phyloP scores from a whole-genome alignment of 2,329 filamentous ascomycete genomes.

The Escovopsis sp. region DNA sequence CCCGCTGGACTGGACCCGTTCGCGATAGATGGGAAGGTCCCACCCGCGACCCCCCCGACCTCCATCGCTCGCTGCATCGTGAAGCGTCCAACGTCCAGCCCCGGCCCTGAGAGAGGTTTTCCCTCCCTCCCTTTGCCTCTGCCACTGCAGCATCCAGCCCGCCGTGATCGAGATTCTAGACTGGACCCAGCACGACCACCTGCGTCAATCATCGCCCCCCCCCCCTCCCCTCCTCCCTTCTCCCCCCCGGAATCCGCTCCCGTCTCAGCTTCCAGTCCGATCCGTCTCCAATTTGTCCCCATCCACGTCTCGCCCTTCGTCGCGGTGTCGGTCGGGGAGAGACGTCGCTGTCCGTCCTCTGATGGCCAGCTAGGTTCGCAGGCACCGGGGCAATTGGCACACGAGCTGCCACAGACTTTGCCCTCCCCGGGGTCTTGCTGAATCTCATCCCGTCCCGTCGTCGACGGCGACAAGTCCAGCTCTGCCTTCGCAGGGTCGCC shows the following conservation, averaged over 20 bases:
- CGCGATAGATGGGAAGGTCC: no score
- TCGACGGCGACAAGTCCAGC: no score
- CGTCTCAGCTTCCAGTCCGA: no score
- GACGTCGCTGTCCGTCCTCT: slow-evolving; percentile 12
- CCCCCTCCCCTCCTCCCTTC: not conserved
- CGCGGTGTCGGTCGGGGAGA: slow-evolving; percentile 6
- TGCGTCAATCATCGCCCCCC: not conserved
- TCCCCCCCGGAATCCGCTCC: not conserved
- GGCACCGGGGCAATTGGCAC: slow-evolving; percentile 24
- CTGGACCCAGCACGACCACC: not conserved
- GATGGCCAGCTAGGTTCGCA: slow-evolving; percentile 20
- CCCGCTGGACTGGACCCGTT: no score
- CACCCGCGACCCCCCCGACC: no score
- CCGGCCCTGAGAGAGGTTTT: not conserved
- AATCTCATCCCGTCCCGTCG: no score
- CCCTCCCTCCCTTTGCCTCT: slow-evolving; percentile 1
- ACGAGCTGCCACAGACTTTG: slow-evolving; percentile 22
- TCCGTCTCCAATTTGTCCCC: not conserved
- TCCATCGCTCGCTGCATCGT: no score
- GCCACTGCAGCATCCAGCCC: not conserved
- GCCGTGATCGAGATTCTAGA: no score
- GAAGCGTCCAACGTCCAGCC: no score
- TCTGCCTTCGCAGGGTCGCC: no score
- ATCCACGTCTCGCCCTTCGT: slow-evolving; percentile 1
- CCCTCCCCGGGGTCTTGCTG: slow-evolving; percentile 11